Evolutionary conservation across 2,329 filamentous ascomycete species (phyloP), one percentile per base, ranked within the genome.

Genomic region (Karstenula rhodostoma): DNA sequence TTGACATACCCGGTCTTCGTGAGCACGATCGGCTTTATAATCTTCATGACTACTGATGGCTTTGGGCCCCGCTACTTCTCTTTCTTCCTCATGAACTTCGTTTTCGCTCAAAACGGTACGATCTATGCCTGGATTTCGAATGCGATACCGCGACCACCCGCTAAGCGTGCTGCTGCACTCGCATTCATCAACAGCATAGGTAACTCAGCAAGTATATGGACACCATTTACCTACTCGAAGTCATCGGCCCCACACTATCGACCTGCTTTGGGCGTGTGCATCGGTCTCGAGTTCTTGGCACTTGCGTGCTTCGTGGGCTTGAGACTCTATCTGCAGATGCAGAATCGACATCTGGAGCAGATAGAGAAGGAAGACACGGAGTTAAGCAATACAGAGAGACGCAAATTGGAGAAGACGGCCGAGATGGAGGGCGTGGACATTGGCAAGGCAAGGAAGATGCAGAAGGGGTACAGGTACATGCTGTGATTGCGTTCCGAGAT

Each of bases 91-190:
- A 83, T 86, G 77, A 80, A 81, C 63, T 85, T 86, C 64, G 80
- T 87, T 58, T 86, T 86, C 65, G 80, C 82, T 17, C 83, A 83
- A 72, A 84, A 85, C 74, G 82, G 81, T 35, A 85, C 82, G 4
- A 68, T 86, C 50, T 92, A 88, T 70, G 77, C 79, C 4, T 85
- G 84, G 84, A 83, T 86, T 53, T 80, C 81, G 1, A 81, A 79
- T 37, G 79, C 81, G 1, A 80, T 86, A 32, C 80, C 83, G 0
- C 80, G 84, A 0, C 84, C 84, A 0, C 82, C 84, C 0, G 84
- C 83, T 1, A 86, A 86, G 70, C 81, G 84, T 44, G 84, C 84
- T 1, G 84, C 83, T 0, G 83, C 84, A 0, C 81, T 83, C 50
- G 84, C 84, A 1, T 82, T 85, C 49, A 85, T 86, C 74, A 87